Base-by-base conservation (phyloP, 192 early-diverging fungal genomes). In the Gryganskiella cystojenkinii region DNA sequence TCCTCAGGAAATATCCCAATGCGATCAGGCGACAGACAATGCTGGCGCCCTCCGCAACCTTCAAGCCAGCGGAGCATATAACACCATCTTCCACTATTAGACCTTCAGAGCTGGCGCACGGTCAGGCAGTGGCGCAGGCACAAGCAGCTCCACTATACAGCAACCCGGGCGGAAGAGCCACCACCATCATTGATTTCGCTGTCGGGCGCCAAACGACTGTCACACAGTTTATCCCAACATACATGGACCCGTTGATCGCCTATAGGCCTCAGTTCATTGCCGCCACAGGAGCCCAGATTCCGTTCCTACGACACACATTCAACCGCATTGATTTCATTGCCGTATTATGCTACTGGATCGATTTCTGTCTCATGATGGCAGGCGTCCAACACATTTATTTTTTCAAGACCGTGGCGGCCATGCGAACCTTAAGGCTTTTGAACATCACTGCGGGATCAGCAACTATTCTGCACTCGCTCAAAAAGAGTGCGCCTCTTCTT, bases 221-320 rank as follows among this genome's bases (percentile, higher is more conserved):
- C 11, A 75, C 57, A 2, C 67, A 64, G 5, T 61, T 52, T 14
- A 60, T 67, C 35, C 62, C 71, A 4, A 43, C 58, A 1, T 67
- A 53, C 40, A n/a, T 56, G 52, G 71, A 68, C 25, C 66, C 56
- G 27, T 19, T 69, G 55, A 53, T 73, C 24, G 56, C 35, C 15
- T 64, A 61, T 24, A 66, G 51, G 30, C 62, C 67, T 2, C 74
- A 73, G 42, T 68, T 69, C 54, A 28, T 64, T 14, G 56, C 49
- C 9, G 33, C 8, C 13, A 7, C 52, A 40, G 34, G 35, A 8
- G 28, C 65, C 8, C 80, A 81, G 43, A 78, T 64, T 4, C 79
- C 88, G 1, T 90, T 82, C 45, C 80, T 90, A n/a, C 64, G 88
- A 22, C 88, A 88, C 49, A 84, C 82, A n/a, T 90, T 85, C 81